These are phyloP conservation scores for Paspalum notatum DNA, from an alignment of 176 grass and related monocot genomes.

Conservation along the genomic window DNA sequence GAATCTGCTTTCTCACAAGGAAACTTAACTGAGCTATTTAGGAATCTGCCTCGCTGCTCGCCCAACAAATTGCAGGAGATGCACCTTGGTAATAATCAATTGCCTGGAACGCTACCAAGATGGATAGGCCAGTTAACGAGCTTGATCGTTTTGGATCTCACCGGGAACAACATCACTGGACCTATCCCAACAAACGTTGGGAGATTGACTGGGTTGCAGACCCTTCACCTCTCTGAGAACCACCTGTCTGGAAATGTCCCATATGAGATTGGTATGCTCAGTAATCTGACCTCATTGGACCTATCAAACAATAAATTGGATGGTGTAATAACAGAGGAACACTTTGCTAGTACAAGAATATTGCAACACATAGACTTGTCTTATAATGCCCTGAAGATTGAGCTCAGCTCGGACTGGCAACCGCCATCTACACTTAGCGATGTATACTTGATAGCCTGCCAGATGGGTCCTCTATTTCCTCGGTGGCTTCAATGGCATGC, in stretches of 20 bases:
- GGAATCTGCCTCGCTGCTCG: background rate
- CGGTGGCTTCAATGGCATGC: background rate
- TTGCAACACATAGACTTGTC: too few species aligned
- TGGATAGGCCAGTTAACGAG: background rate
- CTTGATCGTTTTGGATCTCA: background rate
- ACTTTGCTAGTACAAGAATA: too few species aligned
- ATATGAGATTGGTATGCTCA: too few species aligned
- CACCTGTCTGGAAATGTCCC: too few species aligned
- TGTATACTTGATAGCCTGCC: background rate
- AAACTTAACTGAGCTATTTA: slow-evolving; percentile 17
- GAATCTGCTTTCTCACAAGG: background rate
- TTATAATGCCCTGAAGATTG: too few species aligned
- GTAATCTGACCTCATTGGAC: too few species aligned
- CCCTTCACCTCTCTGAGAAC: too few species aligned
- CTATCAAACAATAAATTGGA: too few species aligned
- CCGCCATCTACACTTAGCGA: background rate
- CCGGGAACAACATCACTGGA: background rate
- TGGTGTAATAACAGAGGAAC: too few species aligned
- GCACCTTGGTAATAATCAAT: background rate
- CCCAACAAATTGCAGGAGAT: slow-evolving; percentile 10
- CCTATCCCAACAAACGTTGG: too few species aligned
- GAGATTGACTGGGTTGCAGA: too few species aligned
- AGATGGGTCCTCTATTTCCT: background rate
- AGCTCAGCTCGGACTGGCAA: background rate
- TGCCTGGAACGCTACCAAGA: slow-evolving; percentile 1